A percentile compares a stretch with the other conserved stretches of the same genome.
These are phyloP conservation scores for Deinandra increscens DNA, from an alignment of 129 eudicot genomes.

Conservation along the genomic window DNA sequence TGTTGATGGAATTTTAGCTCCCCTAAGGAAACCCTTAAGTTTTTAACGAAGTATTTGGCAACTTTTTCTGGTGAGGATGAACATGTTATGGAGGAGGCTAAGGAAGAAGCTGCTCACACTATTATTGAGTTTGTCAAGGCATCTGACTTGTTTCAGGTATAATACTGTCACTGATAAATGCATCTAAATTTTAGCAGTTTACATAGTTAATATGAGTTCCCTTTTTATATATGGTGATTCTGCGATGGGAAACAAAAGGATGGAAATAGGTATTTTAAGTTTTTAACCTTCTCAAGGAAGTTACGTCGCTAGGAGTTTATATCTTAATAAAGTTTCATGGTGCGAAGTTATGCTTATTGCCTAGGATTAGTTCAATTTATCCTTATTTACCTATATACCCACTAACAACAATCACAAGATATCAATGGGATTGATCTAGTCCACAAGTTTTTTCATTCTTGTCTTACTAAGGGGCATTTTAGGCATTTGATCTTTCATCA, in stretches of 20 bases:
- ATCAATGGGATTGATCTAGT: not conserved
- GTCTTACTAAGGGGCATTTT: not conserved
- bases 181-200: not conserved
- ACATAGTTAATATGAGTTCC: not conserved
- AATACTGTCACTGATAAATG: not conserved
- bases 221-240: not conserved
- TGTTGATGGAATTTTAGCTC: conserved; percentile 51
- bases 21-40: conserved; percentile 66
- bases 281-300: not conserved
- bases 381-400: not conserved
- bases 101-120: conserved; percentile 73
- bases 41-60: conserved; percentile 68
- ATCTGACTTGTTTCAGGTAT: conserved; percentile 56
- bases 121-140: conserved; percentile 77
- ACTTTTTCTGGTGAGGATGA: conserved; percentile 72
- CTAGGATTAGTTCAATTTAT: not conserved
- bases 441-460: not conserved
- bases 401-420: not conserved
- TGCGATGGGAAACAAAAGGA: not conserved
- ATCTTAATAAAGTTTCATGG: conserved; percentile 3
- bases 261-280: not conserved
- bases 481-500: not conserved
- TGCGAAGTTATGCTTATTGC: not conserved
- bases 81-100: conserved; percentile 53
- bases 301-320: conserved; percentile 4